A percentile compares a stretch with the other conserved stretches of the same genome.
Evolutionary conservation across 805 yeast species (phyloP).

Genomic region (Cephaloascus albidus): DNA sequence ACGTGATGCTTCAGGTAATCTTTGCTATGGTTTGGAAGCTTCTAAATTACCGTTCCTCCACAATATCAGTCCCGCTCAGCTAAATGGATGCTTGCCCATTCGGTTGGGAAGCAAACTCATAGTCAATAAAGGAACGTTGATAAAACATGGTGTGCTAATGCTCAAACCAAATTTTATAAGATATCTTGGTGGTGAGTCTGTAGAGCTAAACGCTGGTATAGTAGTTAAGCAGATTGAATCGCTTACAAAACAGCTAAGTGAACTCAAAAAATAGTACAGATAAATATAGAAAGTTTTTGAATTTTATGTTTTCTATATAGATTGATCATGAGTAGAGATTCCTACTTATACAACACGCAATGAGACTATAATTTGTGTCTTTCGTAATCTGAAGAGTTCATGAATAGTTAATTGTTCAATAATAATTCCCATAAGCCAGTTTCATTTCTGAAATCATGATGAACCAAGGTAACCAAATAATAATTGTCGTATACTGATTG

Average conservation of each 20-base stretch:
- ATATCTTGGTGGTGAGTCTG: constrained; percentile 17
- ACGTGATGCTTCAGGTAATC: constrained; percentile 41
- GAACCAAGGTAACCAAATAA: constrained; percentile 75
- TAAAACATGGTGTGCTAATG: constrained; percentile 37
- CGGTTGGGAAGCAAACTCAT: constrained; percentile 52
- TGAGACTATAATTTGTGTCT: too few relatives aligned
- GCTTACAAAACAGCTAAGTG: too few relatives aligned
- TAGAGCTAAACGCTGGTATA: constrained; percentile 12
- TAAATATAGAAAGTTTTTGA: too few relatives aligned
- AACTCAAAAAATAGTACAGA: too few relatives aligned
- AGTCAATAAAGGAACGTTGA: constrained; percentile 34
- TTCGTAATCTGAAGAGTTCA: constrained; percentile 5
- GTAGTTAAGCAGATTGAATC: too few relatives aligned
- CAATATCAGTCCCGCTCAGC: constrained; percentile 15
- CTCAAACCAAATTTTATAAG: constrained; percentile 15
- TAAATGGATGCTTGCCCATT: constrained; percentile 19
- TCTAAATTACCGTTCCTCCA: constrained; percentile 41
- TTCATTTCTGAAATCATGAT: constrained; percentile 72
- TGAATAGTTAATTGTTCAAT: constrained; percentile 23
- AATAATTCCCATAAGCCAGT: constrained; percentile 70
- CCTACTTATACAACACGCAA: too few relatives aligned
- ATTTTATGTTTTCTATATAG: not conserved
- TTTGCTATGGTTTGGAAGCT: constrained; percentile 49
- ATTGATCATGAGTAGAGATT: not conserved
- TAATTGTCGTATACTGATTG: constrained; percentile 52